Base-by-base conservation (phyloP, 2,329 filamentous ascomycete species). In the Sporothrix euskadiensis region DNA sequence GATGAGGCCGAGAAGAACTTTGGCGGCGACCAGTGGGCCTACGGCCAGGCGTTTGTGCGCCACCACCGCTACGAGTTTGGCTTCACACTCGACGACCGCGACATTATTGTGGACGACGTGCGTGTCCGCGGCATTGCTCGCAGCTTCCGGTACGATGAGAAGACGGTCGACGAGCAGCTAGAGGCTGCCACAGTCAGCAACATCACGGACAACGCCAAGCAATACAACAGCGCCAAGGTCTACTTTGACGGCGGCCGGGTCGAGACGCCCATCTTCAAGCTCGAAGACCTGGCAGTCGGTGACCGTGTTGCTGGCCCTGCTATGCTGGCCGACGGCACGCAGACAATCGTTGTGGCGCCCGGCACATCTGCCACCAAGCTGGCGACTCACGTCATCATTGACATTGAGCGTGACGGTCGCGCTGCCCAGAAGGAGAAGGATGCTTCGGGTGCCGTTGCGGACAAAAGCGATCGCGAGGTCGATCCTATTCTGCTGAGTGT, bases 1-100 rank as follows among this genome's bases (percentile, higher is more conserved):
- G 87, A 89, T 69, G 90, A 93, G 73, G 85, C 85, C 0, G 83
- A 88, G 74, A 85, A 86, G 54, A 83, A 86, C 16, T 92, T 88
- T 76, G 84, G 81, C 32, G 90, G 89, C 7, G 88, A 92, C 32
- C 88, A 91, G 9, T 97, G 92, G 92, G 92, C 90, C 0, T 98
- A 94, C 81, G 93, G 91, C 2, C 88, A 90, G 76, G 94, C 93
- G 0, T 98, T 98, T 78, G 85, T 97, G 44, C 89, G 90, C 77
- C 93, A 97, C 77, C 94, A 98, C 79, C 90, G 94, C 71, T 94
- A 96, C 79, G 94, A 98, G 79, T 98, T 98, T 79, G 94, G 94
- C 0, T 98, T 98, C 79, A 97, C 92, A 0, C 84, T 98, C 2
- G 86, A 88, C 32, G 92, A 97, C 74, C 87, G 94, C 72, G 93